Base-by-base conservation (phyloP, 208 protist species). In the Novymonas esmeraldas region DNA sequence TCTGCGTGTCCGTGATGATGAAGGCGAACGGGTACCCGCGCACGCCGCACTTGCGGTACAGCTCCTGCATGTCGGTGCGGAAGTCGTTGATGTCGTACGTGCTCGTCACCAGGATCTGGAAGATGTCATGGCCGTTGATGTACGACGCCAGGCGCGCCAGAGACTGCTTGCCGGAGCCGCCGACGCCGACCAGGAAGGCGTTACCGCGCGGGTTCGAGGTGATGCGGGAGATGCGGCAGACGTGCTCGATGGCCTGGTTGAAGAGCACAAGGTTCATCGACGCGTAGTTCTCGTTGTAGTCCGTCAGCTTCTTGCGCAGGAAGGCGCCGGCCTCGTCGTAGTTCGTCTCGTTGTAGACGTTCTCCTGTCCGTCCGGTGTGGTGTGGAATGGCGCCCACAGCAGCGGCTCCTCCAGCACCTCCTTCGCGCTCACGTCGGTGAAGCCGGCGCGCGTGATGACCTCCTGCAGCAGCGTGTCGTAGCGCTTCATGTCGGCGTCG, bases 201-300 rank as follows among this genome's bases (percentile, higher is more conserved):
- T 99, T 98, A 64, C 98, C 98, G 70, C 95, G 85, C 59, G 97
- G 95, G 69, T 98, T 95, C 20, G 91, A 94, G 14, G 98, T 97
- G 73, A 98, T 98, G 62, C 98, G 88, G n/a, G 93, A 80, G 78
- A 99, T 99, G 62, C 98, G 85, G 70, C 95, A 98, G 31, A 99
- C 78, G 69, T 99, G 98, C 76, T 99, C 92, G 64, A 99, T 98
- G 48, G 98, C 98, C 73, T 98, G 93, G 62, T 98, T 89, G 82
- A 99, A 99, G 24, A 99, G 81, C 51, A 99, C 98, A 16, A 99
- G 82, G 70, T 99, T 92, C 98, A 99, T 99, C 22, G 84, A 83
- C 9, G 98, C 92, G 75, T 92, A 95, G 69, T 79, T 89, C 41
- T 98, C 95, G 79, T 99, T 99, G 86, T 99, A 99, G 70, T 98